phyloP scores from a whole-genome alignment of 805 yeast genomes.

The Metschnikowia vanudenii region DNA sequence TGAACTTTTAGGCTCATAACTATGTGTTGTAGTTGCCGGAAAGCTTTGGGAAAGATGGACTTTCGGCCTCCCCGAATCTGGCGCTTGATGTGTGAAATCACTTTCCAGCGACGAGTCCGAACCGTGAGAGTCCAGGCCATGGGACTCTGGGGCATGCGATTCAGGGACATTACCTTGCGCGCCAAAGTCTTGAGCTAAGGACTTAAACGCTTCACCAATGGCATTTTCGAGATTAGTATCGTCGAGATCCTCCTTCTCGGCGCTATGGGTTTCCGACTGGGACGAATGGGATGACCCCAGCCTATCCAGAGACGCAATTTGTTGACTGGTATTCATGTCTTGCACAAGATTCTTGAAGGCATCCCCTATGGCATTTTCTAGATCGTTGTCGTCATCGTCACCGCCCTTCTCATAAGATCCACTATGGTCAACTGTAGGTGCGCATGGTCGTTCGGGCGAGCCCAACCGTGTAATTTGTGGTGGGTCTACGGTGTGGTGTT shows the following conservation, averaged over 20 bases:
- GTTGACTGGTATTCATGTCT: background rate
- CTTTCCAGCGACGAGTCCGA: background rate
- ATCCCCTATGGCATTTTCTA: constrained; percentile 29
- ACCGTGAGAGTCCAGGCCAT: too few relatives aligned
- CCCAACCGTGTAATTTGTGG: too few relatives aligned
- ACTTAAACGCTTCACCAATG: constrained; percentile 12
- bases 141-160: too few relatives aligned
- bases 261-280: background rate
- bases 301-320: background rate
- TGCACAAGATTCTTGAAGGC: constrained; percentile 22
- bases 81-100: background rate
- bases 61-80: background rate
- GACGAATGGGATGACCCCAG: too few relatives aligned
- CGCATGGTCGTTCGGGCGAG: too few relatives aligned
- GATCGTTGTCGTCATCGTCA: constrained; percentile 4
- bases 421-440: too few relatives aligned
- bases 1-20: background rate
- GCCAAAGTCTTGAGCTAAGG: constrained; percentile 22
- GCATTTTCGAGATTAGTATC: constrained; percentile 8
- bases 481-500: too few relatives aligned
- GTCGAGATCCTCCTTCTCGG: background rate
- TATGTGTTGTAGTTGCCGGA: background rate
- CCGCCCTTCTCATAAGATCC: too few relatives aligned
- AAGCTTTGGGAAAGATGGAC: background rate
- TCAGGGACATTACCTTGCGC: background rate